These are phyloP conservation scores for Pyrrhoderma lamaoense DNA, from an alignment of 1,284 basidiomycete genomes.

Conservation along the genomic window DNA sequence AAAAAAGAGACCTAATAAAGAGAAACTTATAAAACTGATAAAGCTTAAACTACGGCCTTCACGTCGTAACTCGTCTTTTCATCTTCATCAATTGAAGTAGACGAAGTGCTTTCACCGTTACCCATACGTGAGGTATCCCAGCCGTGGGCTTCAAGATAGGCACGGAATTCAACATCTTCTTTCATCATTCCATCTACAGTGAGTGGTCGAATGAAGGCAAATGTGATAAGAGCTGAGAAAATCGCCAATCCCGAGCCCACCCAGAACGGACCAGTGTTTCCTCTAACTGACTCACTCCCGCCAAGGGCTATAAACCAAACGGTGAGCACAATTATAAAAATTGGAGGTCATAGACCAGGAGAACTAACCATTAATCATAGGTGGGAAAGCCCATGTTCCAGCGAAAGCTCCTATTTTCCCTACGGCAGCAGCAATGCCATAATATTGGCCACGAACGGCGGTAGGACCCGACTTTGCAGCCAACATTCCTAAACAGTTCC, in stretches of 20 bases:
- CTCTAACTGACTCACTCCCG: slow-evolving; percentile 38
- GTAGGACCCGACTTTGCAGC: slow-evolving; percentile 81
- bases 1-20: no score
- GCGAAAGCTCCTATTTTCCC: slow-evolving; percentile 90
- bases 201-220: slow-evolving; percentile 72
- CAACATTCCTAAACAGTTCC: slow-evolving; percentile 74
- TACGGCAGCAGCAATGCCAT: slow-evolving; percentile 78
- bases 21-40: no score
- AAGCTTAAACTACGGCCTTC: no score
- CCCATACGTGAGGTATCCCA: slow-evolving; percentile 73
- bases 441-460: slow-evolving; percentile 81
- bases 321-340: neutral
- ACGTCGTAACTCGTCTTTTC: slow-evolving; percentile 6
- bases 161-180: slow-evolving; percentile 78
- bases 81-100: slow-evolving; percentile 14
- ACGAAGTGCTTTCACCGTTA: slow-evolving; percentile 23
- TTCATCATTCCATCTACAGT: slow-evolving; percentile 71
- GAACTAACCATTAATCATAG: slow-evolving; percentile 51
- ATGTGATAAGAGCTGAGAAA: slow-evolving; percentile 67
- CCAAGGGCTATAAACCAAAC: slow-evolving; percentile 45
- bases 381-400: slow-evolving; percentile 74
- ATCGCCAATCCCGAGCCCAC: slow-evolving; percentile 65
- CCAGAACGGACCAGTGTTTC: slow-evolving; percentile 80
- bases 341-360: neutral
- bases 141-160: slow-evolving; percentile 68